Evolutionary conservation across 2,329 filamentous ascomycete species (phyloP).

Genomic region (Fusarium siculi): DNA sequence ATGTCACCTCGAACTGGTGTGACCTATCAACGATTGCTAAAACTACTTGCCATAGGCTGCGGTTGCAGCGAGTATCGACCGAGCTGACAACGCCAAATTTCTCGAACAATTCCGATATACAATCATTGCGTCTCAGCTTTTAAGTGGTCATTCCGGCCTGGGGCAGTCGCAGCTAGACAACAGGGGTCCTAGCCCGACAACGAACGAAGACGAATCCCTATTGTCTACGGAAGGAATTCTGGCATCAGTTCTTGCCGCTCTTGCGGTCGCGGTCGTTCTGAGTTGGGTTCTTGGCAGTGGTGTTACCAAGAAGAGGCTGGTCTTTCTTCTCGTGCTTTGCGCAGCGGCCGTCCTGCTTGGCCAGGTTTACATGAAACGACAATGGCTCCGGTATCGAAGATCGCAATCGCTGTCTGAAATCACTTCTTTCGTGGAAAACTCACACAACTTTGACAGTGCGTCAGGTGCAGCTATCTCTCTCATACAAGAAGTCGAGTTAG

Average conservation of each 20-base stretch:
- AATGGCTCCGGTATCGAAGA: slow-evolving; percentile 83
- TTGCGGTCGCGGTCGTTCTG: slow-evolving; percentile 75
- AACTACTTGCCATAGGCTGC: slow-evolving; percentile 62
- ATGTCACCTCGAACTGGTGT: slow-evolving; percentile 41
- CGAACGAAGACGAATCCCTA: slow-evolving; percentile 43
- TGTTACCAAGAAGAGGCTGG: slow-evolving; percentile 66
- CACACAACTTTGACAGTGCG: slow-evolving; percentile 84
- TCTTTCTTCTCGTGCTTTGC: slow-evolving; percentile 60
- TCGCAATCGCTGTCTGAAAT: slow-evolving; percentile 78
- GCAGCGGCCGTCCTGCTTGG: slow-evolving; percentile 65
- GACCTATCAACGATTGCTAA: slow-evolving; percentile 8
- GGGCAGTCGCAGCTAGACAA: slow-evolving; percentile 46
- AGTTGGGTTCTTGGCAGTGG: slow-evolving; percentile 73
- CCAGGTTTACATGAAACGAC: slow-evolving; percentile 79
- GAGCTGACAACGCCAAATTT: slow-evolving; percentile 84
- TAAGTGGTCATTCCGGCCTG: slow-evolving; percentile 74
- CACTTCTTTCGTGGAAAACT: slow-evolving; percentile 74
- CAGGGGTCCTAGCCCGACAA: slow-evolving; percentile 21
- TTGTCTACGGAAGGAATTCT: slow-evolving; percentile 59
- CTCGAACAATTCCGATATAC: slow-evolving; percentile 94
- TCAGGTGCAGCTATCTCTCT: slow-evolving; percentile 80
- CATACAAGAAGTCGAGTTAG: slow-evolving; percentile 94
- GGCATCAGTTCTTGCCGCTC: slow-evolving; percentile 62
- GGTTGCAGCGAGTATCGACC: slow-evolving; percentile 77
- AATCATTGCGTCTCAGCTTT: slow-evolving; percentile 88